Base-by-base conservation (phyloP, 2,329 filamentous ascomycete species). In the Clarireedia sp. region DNA sequence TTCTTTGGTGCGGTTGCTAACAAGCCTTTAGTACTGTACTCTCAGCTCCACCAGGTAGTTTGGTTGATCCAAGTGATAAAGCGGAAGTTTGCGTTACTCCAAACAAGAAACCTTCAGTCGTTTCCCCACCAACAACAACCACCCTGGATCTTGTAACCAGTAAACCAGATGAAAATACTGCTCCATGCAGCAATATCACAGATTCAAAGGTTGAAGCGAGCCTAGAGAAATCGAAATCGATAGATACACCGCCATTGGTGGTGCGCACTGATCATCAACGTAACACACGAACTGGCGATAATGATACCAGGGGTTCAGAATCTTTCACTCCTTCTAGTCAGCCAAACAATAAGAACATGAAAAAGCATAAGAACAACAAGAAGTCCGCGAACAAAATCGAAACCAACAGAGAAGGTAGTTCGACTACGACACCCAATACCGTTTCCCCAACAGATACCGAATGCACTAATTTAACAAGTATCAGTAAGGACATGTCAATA, bases 401-500 rank as follows among this genome's bases (percentile, higher is more conserved):
- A n/a, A 40, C 23, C 3, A 38, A 29, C 40, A 44, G 36, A 14
- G 24, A 36, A 19, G 40, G 29, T 21, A 19, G 19, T 16, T 10
- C 16, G 29, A 33, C 9, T 17, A 36, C 26, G n/a, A 38, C 36
- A 9, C 10, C 19, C 17, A 16, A 19, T 10, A 38, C 17, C 3
- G 8, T 26, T n/a, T 48, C 55, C 14, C 51, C 45, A 3, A 29
- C 38, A n/a, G 51, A 40, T 12, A 54, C 45, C 6, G 33, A 44
- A 40, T 16, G 16, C 17, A 38, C 49, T 14, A 50, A 17, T 17
- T 14, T 16, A 16, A 51, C 48, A 19, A 9, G 23, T 16, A 5
- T n/a, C 12, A 59, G 53, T 14, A 50, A 47, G 19, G 57, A 57
- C 9, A 54, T 36, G 4, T 59, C 58, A 2, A 59, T 57, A 19